phyloP scores from a whole-genome alignment of 257 asterid species.

The Coffea canephora region DNA sequence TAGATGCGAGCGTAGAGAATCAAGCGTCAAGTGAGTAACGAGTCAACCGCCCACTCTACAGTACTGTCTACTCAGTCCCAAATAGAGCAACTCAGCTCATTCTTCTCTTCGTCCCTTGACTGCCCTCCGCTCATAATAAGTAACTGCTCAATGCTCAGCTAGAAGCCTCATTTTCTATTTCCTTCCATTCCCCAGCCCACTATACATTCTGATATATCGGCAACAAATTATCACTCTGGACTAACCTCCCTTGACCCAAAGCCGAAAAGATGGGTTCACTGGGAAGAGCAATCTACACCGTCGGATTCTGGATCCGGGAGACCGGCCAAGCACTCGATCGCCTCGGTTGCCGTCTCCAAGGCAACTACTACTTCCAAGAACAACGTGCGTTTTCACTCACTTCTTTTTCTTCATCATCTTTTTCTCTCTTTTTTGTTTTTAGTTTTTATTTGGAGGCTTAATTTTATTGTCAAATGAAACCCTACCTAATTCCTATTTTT shows the following conservation, averaged over 20 bases:
- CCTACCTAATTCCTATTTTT: slow-evolving; percentile 3
- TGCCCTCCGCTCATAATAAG: background rate
- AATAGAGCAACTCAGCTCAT: background rate
- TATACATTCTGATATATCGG: slow-evolving; percentile 5
- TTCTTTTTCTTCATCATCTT: background rate
- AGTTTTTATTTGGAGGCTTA: too few relatives aligned
- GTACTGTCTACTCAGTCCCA: background rate
- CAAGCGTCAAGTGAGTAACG: background rate
- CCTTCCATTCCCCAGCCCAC: background rate
- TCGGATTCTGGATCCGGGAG: slow-evolving; percentile 96
- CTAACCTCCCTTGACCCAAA: too few relatives aligned
- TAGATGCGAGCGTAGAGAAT: background rate
- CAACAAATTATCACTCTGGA: too few relatives aligned
- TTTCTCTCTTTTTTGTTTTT: background rate
- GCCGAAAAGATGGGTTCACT: slow-evolving; percentile 48
- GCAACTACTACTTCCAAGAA: slow-evolving; percentile 76
- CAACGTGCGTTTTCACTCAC: slow-evolving; percentile 39
- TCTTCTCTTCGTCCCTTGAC: background rate
- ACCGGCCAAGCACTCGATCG: slow-evolving; percentile 99
- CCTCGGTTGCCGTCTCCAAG: slow-evolving; percentile 95
- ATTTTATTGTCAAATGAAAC: background rate
- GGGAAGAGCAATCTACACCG: slow-evolving; percentile 79
- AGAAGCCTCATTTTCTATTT: too few relatives aligned
- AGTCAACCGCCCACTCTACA: slow-evolving; percentile 15
- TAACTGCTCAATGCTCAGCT: background rate